Conservation (phyloP, 1,284 basidiomycete species). For the Cryptococcus amylolentus region DNA sequence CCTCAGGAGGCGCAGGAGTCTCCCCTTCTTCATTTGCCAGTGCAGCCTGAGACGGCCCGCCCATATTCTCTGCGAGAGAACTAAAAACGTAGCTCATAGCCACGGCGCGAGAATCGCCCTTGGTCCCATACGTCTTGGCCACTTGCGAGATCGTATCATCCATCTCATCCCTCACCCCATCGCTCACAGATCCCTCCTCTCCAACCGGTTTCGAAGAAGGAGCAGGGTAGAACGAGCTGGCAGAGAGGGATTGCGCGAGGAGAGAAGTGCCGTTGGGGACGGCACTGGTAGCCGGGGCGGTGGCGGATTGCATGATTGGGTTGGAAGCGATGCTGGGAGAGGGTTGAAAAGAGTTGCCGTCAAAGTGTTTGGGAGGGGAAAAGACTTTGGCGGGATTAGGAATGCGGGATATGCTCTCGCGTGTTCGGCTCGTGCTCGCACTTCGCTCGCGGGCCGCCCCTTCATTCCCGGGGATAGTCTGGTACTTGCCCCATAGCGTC, state of each 20-base stretch:
- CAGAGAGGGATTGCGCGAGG: constrained; percentile 36
- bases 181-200: background rate
- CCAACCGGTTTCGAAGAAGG: background rate
- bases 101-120: constrained; percentile 28
- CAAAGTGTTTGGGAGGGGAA: background rate
- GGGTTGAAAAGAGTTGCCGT: background rate
- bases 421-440: constrained; percentile 10
- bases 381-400: background rate
- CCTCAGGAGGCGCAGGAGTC: background rate
- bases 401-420: background rate
- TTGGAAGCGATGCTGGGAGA: background rate
- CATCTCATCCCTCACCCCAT: constrained; percentile 14
- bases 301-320: constrained; percentile 11
- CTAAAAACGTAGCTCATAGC: constrained; percentile 44
- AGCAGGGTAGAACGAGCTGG: constrained; percentile 36
- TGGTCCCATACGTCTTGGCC: constrained; percentile 25
- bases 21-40: background rate
- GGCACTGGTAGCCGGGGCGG: constrained; percentile 5
- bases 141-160: constrained; percentile 24
- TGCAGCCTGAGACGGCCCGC: background rate
- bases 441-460: constrained; percentile 12
- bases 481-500: constrained; percentile 41
- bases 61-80: constrained; percentile 29
- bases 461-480: constrained; percentile 28
- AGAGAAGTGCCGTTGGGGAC: constrained; percentile 20